Base-by-base conservation (phyloP, 495 filamentous ascomycete species). In the Trypethelium eluteriae region DNA sequence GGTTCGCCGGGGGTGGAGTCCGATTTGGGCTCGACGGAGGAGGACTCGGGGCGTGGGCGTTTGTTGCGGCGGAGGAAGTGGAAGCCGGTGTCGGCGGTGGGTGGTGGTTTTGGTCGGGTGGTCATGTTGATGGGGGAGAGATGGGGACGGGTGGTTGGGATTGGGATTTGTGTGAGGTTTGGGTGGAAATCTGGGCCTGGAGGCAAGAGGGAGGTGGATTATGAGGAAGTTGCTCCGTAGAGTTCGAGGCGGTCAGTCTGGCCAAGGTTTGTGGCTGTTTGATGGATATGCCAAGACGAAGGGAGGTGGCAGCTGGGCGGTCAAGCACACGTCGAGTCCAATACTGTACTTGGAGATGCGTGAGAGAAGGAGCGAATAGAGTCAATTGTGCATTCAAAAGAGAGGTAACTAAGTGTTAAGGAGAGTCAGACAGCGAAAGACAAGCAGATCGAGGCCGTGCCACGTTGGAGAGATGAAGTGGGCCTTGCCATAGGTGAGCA, bases 41-140 rank as follows among this genome's bases (percentile, higher is more conserved):
- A 18, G 25, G 53, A 59, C 36, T 59, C 5, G 6, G 53, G 53
- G 25, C 53, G 53, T 3, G 18, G 18, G 32, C 53, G 53, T 14
- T 59, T 59, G 53, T 59, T 59, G 53, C 53, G 53, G 53, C 53
- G 53, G 53, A 59, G 53, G 53, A 59, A 59, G 53, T 59, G 53
- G 53, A 59, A 59, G 53, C 53, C 32, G 11, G 18, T 59, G n/a
- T 34, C 25, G 25, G 7, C 53, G 53, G 53, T 7, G 32, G 25
- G 25, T 36, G 53, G 53, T 59, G 53, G 53, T 59, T 59, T 59
- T 34, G 53, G 32, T 34, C 18, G 18, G 7, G 53, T 59, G 34
- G 53, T 59, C 53, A 36, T 59, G 3, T 59, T 59, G 53, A 14
- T 10, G 53, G 67, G 57, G 3, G 67, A 56, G 34, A 64, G 49